A percentile compares a stretch with the other conserved stretches of the same genome.
Conservation (phyloP, 1,139 yeast genomes). For the Zygotorulaspora mrakii region DNA sequence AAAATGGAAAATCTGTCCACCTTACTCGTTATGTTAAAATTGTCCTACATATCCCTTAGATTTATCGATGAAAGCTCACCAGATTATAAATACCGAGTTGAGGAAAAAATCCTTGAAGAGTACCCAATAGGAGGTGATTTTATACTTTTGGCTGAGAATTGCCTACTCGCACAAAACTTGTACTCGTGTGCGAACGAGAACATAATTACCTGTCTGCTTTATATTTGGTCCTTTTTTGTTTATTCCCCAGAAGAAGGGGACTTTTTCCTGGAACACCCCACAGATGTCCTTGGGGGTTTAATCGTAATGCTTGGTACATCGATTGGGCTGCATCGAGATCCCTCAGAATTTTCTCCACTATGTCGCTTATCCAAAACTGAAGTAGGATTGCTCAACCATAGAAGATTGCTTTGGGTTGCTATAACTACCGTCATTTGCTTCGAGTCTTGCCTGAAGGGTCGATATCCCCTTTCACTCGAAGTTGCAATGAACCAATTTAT, state of each 20-base stretch:
- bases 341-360: slow-evolving; percentile 28
- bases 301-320: slow-evolving; percentile 29
- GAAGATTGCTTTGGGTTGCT: slow-evolving; percentile 32
- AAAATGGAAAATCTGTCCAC: slow-evolving; percentile 32
- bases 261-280: slow-evolving; percentile 33
- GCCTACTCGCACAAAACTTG: slow-evolving; percentile 30
- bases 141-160: slow-evolving; percentile 25
- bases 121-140: slow-evolving; percentile 29
- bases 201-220: slow-evolving; percentile 29
- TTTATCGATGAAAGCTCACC: slow-evolving; percentile 19
- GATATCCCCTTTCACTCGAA: slow-evolving; percentile 20
- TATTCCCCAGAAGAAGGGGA: slow-evolving; percentile 37
- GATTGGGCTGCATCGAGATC: slow-evolving; percentile 36
- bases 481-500: slow-evolving; percentile 22
- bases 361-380: slow-evolving; percentile 17
- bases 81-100: slow-evolving; percentile 11
- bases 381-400: slow-evolving; percentile 26
- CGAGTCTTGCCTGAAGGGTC: slow-evolving; percentile 32
- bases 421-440: slow-evolving; percentile 24
- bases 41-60: slow-evolving; percentile 28
- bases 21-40: slow-evolving; percentile 28
- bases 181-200: slow-evolving; percentile 34
- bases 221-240: slow-evolving; percentile 34
- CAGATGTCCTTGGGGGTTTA: slow-evolving; percentile 30
- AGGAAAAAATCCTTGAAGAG: slow-evolving; percentile 20